Evolutionary conservation across 169 alveolate genomes (phyloP), one percentile per base, ranked within the genome.

Genomic region (Ichthyophthirius multifiliis): DNA sequence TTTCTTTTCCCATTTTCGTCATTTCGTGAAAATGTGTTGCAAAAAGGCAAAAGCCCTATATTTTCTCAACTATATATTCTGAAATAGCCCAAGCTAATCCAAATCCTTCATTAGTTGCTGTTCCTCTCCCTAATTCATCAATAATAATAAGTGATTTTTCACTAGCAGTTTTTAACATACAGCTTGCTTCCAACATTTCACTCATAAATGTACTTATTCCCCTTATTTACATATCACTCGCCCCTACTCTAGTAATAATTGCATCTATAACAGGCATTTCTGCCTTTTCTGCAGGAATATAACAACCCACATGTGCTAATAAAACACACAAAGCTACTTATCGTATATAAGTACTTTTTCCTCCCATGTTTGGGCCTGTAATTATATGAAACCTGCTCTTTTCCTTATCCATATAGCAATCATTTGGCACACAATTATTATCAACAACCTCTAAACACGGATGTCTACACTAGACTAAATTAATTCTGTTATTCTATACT

Each of bases 301-400:
- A 97, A 55, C 98, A 96, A 2, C 99, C 99, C 30, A 97, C 95
- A 83, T 98, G 99, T 31, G 98, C 95, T 31, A 96, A 67, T 31
- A 95, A 74, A 4, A 88, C 91, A 46, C 95, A 88, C 12, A 95
- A 90, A 32, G 97, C 99, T 6, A 96, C 96, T 88, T 96, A 97
- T 63, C 99, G 90, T 48, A 98, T 96, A 77, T 94, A 97, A 5
- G 99, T 98, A 71, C 98, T 94, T 76, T 98, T 98, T 30, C 99
- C 99, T 32, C 99, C 99, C 99, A 98, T 98, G 82, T 98, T 98
- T 7, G 99, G 99, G n/a, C 99, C 99, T 4, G 99, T 98, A 34
- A 98, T 97, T 45, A 98, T 92, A 65, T 93, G 95, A 37, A 98
- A 83, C 67, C 97, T 89, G 16, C 96, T 89, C 20, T 89, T 23